These are phyloP conservation scores for Mucor sp. DNA, from an alignment of 371 early-diverging fungal genomes.

Conservation along the genomic window DNA sequence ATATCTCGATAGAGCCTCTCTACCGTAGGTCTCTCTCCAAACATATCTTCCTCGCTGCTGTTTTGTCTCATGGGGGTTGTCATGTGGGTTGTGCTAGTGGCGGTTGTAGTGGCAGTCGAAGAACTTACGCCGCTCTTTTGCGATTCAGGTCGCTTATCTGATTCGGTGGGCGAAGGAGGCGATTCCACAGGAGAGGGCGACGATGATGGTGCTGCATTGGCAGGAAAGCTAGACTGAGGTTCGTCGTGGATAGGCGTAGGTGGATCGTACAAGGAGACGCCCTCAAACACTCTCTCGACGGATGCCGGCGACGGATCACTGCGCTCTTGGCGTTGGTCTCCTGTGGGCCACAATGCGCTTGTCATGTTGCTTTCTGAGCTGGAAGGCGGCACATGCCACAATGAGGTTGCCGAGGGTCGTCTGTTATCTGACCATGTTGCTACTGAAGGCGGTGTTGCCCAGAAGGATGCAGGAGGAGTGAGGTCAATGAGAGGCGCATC, in stretches of 20 bases:
- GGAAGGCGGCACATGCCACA: slow-evolving; percentile 4
- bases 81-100: background rate
- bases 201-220: slow-evolving; percentile 10
- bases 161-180: slow-evolving; percentile 19
- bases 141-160: slow-evolving; percentile 5
- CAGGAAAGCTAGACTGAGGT: background rate
- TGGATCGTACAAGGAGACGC: slow-evolving; percentile 23
- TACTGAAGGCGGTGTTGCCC: slow-evolving; percentile 4
- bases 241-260: slow-evolving; percentile 16
- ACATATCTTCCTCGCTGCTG: slow-evolving; percentile 24
- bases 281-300: background rate
- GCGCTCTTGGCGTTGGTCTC: background rate
- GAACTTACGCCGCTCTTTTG: background rate
- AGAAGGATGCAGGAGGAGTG: background rate
- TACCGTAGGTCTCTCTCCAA: slow-evolving; percentile 67
- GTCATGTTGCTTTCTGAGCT: background rate
- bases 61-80: background rate
- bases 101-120: background rate
- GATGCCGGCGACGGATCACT: background rate
- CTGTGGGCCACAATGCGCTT: slow-evolving; percentile 11
- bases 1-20: slow-evolving; percentile 68
- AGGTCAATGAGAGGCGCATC: background rate
- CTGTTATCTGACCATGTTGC: background rate
- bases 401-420: background rate
- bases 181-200: slow-evolving; percentile 1